Percentiles rank a stretch among this genome's conserved stretches.
Evolutionary conservation across 2,329 filamentous ascomycete species (phyloP).

Genomic region (Penicillium palitans): DNA sequence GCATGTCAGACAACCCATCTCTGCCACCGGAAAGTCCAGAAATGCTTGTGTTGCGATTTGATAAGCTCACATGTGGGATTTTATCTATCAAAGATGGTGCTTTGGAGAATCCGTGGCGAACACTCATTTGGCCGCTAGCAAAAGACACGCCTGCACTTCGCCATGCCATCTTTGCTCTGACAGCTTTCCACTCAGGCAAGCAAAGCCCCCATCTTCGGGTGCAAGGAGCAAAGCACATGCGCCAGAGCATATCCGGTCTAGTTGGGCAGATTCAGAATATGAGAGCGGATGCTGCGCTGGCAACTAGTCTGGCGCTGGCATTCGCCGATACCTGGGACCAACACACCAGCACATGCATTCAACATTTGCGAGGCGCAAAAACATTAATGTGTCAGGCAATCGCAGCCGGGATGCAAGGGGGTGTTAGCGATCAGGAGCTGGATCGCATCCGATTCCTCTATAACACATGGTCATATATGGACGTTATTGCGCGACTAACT

Average conservation of each 20-base stretch:
- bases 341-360: conserved; percentile 67
- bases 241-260: conserved; percentile 61
- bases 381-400: conserved; percentile 63
- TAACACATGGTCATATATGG: conserved; percentile 73
- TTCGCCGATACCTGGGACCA: conserved; percentile 72
- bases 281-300: conserved; percentile 64
- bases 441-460: conserved; percentile 65
- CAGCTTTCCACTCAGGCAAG: conserved; percentile 66
- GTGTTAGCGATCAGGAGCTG: conserved; percentile 49
- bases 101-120: conserved; percentile 71
- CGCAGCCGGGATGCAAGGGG: conserved; percentile 40
- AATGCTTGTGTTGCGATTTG: conserved; percentile 63
- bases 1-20: conserved; percentile 50
- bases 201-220: conserved; percentile 59
- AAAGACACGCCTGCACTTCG: conserved; percentile 64
- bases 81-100: conserved; percentile 69
- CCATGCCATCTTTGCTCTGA: conserved; percentile 68
- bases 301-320: conserved; percentile 67
- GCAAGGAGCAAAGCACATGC: conserved; percentile 68
- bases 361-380: conserved; percentile 68
- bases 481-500: conserved; percentile 68
- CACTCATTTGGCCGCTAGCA: conserved; percentile 67
- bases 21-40: conserved; percentile 57
- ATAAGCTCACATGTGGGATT: conserved; percentile 67
- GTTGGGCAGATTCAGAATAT: conserved; percentile 63